Conservation (phyloP, 176 grass and related monocot genomes). For the Cenchrus purpureus region DNA sequence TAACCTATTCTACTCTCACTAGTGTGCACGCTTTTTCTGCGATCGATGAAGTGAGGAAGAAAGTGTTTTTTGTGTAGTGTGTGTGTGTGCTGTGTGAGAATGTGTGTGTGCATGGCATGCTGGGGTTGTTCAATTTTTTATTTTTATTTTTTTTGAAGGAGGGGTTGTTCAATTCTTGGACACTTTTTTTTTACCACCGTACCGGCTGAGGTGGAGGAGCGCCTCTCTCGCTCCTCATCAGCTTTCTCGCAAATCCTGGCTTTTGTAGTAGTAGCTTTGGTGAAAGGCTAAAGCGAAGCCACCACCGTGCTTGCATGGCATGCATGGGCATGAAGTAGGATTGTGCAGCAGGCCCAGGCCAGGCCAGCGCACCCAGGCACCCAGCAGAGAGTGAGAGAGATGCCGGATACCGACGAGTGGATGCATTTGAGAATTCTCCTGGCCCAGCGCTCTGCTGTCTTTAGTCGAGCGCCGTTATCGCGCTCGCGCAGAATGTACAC, state of each 20-base stretch:
- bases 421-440: constrained; percentile 38
- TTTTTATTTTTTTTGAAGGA: too few species aligned
- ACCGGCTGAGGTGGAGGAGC: background rate
- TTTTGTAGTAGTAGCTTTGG: constrained; percentile 34
- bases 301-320: too few species aligned
- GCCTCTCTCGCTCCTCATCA: background rate
- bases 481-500: background rate
- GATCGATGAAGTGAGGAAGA: constrained; percentile 4
- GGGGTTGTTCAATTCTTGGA: too few species aligned
- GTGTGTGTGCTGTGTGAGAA: too few species aligned
- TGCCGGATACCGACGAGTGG: constrained; percentile 1
- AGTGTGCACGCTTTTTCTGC: constrained; percentile 1
- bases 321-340: constrained; percentile 28
- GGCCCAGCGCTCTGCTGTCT: background rate
- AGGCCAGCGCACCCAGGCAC: too few species aligned
- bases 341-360: background rate
- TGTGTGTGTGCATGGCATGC: too few species aligned
- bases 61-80: background rate
- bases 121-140: too few species aligned
- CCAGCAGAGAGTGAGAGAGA: too few species aligned
- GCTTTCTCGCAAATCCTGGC: constrained; percentile 34
- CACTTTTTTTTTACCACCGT: background rate
- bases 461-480: background rate
- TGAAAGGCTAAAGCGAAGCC: constrained; percentile 26
- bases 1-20: background rate